Conservation (phyloP, 2,329 filamentous ascomycete genomes). For the Metarhizium brunneum region DNA sequence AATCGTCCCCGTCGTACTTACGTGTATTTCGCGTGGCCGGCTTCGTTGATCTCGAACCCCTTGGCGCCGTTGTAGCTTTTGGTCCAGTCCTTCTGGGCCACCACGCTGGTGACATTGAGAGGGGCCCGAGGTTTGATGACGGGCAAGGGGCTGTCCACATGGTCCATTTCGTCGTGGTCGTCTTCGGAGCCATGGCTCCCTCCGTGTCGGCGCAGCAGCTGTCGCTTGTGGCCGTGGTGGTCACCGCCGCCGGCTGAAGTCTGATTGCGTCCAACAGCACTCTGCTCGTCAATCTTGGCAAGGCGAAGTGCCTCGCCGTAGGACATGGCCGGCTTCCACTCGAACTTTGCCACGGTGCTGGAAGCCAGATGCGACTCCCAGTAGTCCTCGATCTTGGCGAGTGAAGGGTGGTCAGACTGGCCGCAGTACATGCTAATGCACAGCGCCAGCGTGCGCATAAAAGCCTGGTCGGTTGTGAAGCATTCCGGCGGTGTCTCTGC, state of each 20-base stretch:
- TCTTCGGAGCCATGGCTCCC: neutral
- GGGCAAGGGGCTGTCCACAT: constrained; percentile 12
- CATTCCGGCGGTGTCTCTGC: constrained; percentile 17
- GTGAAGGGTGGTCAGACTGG: constrained; percentile 10
- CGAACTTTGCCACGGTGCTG: constrained; percentile 15
- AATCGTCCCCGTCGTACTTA: constrained; percentile 2
- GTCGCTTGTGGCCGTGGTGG: neutral
- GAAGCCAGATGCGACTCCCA: constrained; percentile 20
- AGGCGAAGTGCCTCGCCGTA: constrained; percentile 17
- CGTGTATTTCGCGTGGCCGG: constrained; percentile 15
- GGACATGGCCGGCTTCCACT: constrained; percentile 16
- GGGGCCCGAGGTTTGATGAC: constrained; percentile 13
- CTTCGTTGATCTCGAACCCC: constrained; percentile 39
- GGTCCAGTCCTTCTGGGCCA: constrained; percentile 19
- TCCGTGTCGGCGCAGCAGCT: neutral
- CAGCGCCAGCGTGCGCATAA: constrained; percentile 23
- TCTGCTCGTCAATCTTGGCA: constrained; percentile 13
- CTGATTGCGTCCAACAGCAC: neutral
- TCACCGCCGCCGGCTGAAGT: neutral
- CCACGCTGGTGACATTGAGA: constrained; percentile 23
- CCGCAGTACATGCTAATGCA: constrained; percentile 24
- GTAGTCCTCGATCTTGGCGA: constrained; percentile 15
- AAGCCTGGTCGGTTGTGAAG: constrained; percentile 18
- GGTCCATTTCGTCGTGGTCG: neutral
- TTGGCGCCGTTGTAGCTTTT: constrained; percentile 40